Percentiles rank a stretch among this genome's conserved stretches.
phyloP scores from a whole-genome alignment of 164 flowering plant genomes.

The Magnolia changhungtana region DNA sequence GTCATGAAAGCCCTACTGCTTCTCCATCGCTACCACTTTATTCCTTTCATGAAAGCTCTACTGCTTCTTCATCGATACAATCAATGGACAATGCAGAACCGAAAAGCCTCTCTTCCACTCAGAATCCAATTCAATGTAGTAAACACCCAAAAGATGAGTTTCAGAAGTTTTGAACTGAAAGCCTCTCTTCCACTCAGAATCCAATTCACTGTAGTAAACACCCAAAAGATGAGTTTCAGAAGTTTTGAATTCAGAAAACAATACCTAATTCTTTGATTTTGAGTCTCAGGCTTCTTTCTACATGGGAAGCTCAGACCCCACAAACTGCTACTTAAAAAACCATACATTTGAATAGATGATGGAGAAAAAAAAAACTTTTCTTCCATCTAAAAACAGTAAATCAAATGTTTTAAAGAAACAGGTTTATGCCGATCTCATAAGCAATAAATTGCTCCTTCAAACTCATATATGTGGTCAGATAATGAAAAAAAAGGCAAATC shows the following conservation, averaged over 20 bases:
- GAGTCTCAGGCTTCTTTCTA: not conserved
- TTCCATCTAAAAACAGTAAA: too few relatives aligned
- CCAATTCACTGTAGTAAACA: not conserved
- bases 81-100: not conserved
- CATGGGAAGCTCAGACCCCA: not conserved
- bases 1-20: conserved; percentile 44
- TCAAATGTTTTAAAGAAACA: too few relatives aligned
- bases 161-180: not conserved
- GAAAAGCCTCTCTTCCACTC: not conserved
- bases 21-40: conserved; percentile 27
- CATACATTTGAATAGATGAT: too few relatives aligned
- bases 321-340: not conserved
- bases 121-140: not conserved
- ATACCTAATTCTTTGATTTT: not conserved
- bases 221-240: not conserved
- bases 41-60: not conserved
- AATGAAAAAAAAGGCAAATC: not conserved
- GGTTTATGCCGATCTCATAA: not conserved
- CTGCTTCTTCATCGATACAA: not conserved
- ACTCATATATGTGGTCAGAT: not conserved
- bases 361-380: too few relatives aligned
- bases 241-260: not conserved
- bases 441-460: not conserved
- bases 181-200: not conserved
- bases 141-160: not conserved